Base-by-base conservation (phyloP, 2,329 filamentous ascomycete species). In the Corinectria fuckeliana region DNA sequence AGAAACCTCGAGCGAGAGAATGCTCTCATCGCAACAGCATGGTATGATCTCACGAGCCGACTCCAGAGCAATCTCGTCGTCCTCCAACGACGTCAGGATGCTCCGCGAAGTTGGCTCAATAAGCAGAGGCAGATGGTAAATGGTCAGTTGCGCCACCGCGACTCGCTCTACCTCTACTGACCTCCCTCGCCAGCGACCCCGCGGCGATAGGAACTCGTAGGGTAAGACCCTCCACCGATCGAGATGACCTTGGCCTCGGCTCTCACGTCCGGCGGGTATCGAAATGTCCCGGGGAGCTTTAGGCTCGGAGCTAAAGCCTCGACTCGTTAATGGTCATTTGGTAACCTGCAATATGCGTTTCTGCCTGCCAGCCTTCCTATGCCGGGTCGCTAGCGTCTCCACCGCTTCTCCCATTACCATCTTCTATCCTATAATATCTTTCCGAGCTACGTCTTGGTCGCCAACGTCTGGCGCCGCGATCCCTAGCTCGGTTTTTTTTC, bases 41-140 rank as follows among this genome's bases (percentile, higher is more conserved):
- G 91, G 91, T 93, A 93, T 77, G 91, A 94, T 75, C 84, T 95
- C 69, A 88, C 89, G 23, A 88, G 84, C 72, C 83, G 92, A 50
- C 76, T 96, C 67, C 91, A 95, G 77, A 93, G 90, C 78, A 94
- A 93, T 74, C 91, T 91, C 62, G 89, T 94, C 39, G 87, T 91
- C 54, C 77, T 96, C 62, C 90, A 93, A 72, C 81, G 92, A 65
- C 84, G 90, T 67, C 86, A 87, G 67, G 91, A 94, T 68, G 85
- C 85, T 67, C 90, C 91, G 13, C 89, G 87, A 76, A 93, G 91
- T 77, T 96, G 91, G 91, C 78, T 96, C 68, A 91, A 91, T 71
- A 93, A 91, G 80, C 91, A 95, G 82, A 85, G 91, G 72, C 85
- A 88, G 72, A 82, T 88, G 80, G 85, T 90, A 66, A 88, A 88